Evolutionary conservation across 2,329 filamentous ascomycete species (phyloP).

Genomic region (Penicillium frequentans): DNA sequence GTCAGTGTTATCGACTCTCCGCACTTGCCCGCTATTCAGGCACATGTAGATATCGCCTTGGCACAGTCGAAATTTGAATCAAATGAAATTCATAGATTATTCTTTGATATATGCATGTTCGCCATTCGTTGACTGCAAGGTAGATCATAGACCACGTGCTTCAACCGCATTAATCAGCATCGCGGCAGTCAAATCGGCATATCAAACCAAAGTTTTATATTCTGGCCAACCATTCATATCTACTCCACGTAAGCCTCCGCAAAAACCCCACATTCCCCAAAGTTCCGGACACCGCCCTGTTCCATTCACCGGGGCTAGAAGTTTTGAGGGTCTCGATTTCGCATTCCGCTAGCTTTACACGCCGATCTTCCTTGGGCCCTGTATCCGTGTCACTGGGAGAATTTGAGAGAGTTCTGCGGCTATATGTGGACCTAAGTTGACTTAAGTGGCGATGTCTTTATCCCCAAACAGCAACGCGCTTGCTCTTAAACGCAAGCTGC

Average conservation of each 20-base stretch:
- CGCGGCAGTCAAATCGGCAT: not conserved
- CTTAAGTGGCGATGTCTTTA: conserved; percentile 15
- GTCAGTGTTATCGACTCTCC: not conserved
- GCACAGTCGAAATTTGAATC: not conserved
- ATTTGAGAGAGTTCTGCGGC: not conserved
- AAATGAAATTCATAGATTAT: too few relatives aligned
- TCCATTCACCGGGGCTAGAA: not conserved
- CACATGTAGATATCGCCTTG: not conserved
- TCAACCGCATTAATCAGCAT: not conserved
- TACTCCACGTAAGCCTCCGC: conserved; percentile 14
- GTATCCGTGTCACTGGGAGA: not conserved
- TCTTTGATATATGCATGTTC: not conserved
- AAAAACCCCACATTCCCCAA: conserved; percentile 20
- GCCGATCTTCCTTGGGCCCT: not conserved
- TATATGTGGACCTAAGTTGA: not conserved
- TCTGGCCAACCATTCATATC: not conserved
- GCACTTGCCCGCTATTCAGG: not conserved
- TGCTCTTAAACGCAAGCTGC: conserved; percentile 30
- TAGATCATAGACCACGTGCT: not conserved
- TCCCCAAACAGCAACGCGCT: conserved; percentile 20
- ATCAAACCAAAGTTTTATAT: not conserved
- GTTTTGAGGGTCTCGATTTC: conserved; percentile 5
- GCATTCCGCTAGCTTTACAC: not conserved
- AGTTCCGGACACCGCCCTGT: conserved; percentile 27
- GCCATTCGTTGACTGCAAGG: too few relatives aligned